A percentile compares a stretch with the other conserved stretches of the same genome.
Evolutionary conservation across 768 basidiomycete species (phyloP).

Genomic region (Hericium rajendrae): DNA sequence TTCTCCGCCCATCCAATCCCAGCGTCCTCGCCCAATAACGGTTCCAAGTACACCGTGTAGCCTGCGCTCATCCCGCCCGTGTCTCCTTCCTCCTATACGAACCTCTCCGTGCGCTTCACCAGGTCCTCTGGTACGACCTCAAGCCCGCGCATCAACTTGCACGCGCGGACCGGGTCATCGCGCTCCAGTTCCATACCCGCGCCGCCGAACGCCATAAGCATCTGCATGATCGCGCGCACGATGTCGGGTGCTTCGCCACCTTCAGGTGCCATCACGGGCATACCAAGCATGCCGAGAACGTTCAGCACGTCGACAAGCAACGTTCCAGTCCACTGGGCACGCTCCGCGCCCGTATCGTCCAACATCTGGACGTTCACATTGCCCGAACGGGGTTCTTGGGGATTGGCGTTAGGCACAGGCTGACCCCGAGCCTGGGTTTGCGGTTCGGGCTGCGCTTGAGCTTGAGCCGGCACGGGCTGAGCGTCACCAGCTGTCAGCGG

Average conservation of each 20-base stretch:
- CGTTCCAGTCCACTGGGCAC: too few relatives aligned
- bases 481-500: not conserved
- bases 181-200: conserved; percentile 15
- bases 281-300: too few relatives aligned
- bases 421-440: too few relatives aligned
- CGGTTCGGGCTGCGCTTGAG: not conserved
- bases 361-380: too few relatives aligned
- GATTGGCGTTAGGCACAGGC: too few relatives aligned
- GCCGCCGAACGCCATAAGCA: too few relatives aligned
- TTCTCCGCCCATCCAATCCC: not conserved
- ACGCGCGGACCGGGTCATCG: conserved; percentile 63
- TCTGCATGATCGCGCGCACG: too few relatives aligned
- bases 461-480: not conserved
- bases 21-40: conserved; percentile 33
- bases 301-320: too few relatives aligned
- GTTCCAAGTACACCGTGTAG: conserved; percentile 76
- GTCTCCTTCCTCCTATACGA: conserved; percentile 29
- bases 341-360: too few relatives aligned
- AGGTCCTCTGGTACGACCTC: conserved; percentile 61
- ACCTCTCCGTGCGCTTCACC: conserved; percentile 52
- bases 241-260: too few relatives aligned
- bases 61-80: conserved; percentile 23
- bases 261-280: too few relatives aligned
- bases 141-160: conserved; percentile 49
- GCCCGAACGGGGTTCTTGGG: too few relatives aligned